Evolutionary conservation across 2,329 filamentous ascomycete species (phyloP).

Genomic region (Apiospora koreana): DNA sequence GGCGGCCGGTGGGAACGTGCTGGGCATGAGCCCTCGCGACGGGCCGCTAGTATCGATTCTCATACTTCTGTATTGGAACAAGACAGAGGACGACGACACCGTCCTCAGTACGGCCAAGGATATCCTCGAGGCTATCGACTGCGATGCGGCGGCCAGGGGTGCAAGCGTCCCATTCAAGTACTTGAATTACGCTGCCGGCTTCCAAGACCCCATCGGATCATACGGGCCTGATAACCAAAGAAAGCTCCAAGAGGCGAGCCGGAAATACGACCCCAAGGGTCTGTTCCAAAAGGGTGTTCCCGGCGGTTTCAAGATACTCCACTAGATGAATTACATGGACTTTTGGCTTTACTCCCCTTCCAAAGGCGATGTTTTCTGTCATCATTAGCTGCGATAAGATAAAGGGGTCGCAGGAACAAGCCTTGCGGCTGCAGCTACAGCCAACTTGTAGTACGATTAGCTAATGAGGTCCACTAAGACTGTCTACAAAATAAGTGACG

Average conservation of each 20-base stretch:
- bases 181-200: constrained; percentile 46
- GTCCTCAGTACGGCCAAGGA: not conserved
- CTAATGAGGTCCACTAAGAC: too few relatives aligned
- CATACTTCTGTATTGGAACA: not conserved
- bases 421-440: too few relatives aligned
- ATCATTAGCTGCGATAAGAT: too few relatives aligned
- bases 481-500: too few relatives aligned
- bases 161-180: too few relatives aligned
- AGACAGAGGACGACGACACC: not conserved
- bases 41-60: not conserved
- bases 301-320: constrained; percentile 41
- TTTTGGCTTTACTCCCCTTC: too few relatives aligned
- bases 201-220: constrained; percentile 40
- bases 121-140: not conserved
- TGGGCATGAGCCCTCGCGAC: not conserved
- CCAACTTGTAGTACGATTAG: too few relatives aligned
- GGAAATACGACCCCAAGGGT: constrained; percentile 39
- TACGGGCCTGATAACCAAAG: constrained; percentile 43
- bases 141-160: too few relatives aligned
- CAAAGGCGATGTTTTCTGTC: too few relatives aligned
- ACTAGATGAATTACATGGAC: not conserved
- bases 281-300: constrained; percentile 39
- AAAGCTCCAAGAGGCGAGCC: constrained; percentile 29
- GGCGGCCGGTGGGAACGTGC: constrained; percentile 3
- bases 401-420: too few relatives aligned